Evolutionary conservation across 805 yeast genomes (phyloP).

Genomic region (Ogataea haglerorum): DNA sequence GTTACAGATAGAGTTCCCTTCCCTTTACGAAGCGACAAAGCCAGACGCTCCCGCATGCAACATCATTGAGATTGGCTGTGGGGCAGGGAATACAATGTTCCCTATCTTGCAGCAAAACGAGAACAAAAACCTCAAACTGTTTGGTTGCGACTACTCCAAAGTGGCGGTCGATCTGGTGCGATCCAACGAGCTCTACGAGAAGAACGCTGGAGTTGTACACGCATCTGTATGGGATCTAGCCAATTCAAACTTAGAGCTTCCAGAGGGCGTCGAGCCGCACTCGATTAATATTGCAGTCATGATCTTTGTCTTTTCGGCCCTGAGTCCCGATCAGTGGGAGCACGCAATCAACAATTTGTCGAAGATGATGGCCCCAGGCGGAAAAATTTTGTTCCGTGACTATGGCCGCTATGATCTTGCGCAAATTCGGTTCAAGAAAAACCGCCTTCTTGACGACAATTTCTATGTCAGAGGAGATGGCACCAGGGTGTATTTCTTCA

Average conservation of each 20-base stretch:
- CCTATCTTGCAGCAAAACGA: slow-evolving; percentile 82
- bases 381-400: slow-evolving; percentile 83
- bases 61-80: slow-evolving; percentile 93
- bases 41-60: slow-evolving; percentile 66
- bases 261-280: slow-evolving; percentile 77
- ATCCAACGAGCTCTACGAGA: slow-evolving; percentile 55
- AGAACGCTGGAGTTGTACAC: slow-evolving; percentile 50
- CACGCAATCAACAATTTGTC: slow-evolving; percentile 70
- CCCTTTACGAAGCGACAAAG: slow-evolving; percentile 72
- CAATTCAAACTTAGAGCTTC: slow-evolving; percentile 65
- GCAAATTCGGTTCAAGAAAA: slow-evolving; percentile 88
- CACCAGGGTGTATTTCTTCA: slow-evolving; percentile 93
- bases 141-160: slow-evolving; percentile 87
- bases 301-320: slow-evolving; percentile 91
- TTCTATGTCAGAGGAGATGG: slow-evolving; percentile 98
- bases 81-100: slow-evolving; percentile 95
- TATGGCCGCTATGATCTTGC: slow-evolving; percentile 96
- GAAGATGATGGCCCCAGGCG: slow-evolving; percentile 87
- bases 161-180: slow-evolving; percentile 86
- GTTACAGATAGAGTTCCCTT: slow-evolving; percentile 92
- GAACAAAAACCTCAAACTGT: slow-evolving; percentile 68
- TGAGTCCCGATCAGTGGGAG: slow-evolving; percentile 88
- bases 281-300: slow-evolving; percentile 90
- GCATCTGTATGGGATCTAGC: slow-evolving; percentile 97
- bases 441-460: slow-evolving; percentile 82